A percentile compares a stretch with the other conserved stretches of the same genome.
These are phyloP conservation scores for Camellia lanceoleosa DNA, from an alignment of 148 eudicot genomes.

Conservation along the genomic window DNA sequence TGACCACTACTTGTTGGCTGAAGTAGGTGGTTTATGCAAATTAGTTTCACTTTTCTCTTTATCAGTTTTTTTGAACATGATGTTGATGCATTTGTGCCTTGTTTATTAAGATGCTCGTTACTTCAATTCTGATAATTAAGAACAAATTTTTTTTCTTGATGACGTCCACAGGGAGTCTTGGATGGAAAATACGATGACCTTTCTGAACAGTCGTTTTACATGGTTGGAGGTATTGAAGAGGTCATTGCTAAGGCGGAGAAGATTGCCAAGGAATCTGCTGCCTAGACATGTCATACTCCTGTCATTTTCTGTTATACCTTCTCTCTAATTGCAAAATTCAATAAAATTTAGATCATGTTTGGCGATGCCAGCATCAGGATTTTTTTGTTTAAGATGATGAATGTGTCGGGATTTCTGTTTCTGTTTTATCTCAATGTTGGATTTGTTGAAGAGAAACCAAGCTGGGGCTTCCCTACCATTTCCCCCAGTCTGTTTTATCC, in stretches of 20 bases:
- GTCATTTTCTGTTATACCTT: conserved; percentile 24
- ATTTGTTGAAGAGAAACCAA: conserved; percentile 27
- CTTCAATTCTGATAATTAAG: too few relatives aligned
- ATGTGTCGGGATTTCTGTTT: conserved; percentile 18
- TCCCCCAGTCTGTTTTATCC: conserved; percentile 20
- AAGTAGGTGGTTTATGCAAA: not conserved
- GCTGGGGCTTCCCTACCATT: conserved; percentile 30
- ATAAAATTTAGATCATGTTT: conserved; percentile 33
- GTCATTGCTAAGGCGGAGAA: conserved; percentile 97
- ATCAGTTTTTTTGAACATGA: not conserved
- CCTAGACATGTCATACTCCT: conserved; percentile 32
- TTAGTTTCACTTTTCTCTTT: not conserved
- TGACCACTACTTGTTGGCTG: not conserved
- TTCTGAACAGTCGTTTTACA: conserved; percentile 91
- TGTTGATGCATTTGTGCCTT: conserved; percentile 1
- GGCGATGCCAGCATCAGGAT: conserved; percentile 28
- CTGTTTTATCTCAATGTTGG: conserved; percentile 16
- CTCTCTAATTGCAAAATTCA: conserved; percentile 49
- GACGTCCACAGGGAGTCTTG: conserved; percentile 70
- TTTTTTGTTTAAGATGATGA: conserved; percentile 19
- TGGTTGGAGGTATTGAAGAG: conserved; percentile 99
- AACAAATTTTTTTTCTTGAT: not conserved
- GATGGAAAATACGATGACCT: conserved; percentile 97
- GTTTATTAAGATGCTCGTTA: too few relatives aligned
- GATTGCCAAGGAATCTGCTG: conserved; percentile 82